Conservation (phyloP, 176 grass and related monocot genomes). For the Poa pratensis region DNA sequence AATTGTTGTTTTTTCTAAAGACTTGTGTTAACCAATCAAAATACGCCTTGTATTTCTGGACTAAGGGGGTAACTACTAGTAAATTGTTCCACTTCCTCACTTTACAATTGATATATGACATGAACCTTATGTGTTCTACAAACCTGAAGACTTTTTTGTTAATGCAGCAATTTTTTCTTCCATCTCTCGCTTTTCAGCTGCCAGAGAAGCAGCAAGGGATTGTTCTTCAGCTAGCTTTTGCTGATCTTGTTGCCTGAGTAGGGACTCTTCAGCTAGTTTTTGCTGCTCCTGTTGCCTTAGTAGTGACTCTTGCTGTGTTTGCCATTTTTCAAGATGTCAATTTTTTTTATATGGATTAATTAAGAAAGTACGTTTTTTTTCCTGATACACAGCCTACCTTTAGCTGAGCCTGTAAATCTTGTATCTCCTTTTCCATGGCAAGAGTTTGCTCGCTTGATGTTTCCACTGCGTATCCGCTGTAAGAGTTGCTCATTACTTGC, state of each 20-base stretch:
- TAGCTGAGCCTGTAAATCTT: slow-evolving; percentile 76
- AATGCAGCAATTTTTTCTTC: slow-evolving; percentile 75
- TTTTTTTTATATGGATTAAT: slow-evolving; percentile 15
- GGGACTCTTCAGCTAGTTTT: slow-evolving; percentile 73
- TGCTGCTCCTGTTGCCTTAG: slow-evolving; percentile 81
- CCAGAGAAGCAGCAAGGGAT: slow-evolving; percentile 53
- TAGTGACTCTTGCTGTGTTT: slow-evolving; percentile 66
- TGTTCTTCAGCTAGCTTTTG: slow-evolving; percentile 83
- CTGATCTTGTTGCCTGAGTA: slow-evolving; percentile 73
- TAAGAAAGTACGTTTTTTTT: background rate
- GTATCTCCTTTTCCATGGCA: slow-evolving; percentile 87
- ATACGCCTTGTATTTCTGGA: background rate
- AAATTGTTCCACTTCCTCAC: background rate
- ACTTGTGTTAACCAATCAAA: background rate
- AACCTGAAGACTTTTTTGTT: slow-evolving; percentile 86
- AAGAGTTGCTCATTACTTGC: slow-evolving; percentile 71
- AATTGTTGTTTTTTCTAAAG: background rate
- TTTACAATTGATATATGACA: background rate
- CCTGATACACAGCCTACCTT: slow-evolving; percentile 47
- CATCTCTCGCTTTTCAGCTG: slow-evolving; percentile 74
- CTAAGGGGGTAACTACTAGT: background rate
- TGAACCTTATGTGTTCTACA: slow-evolving; percentile 22
- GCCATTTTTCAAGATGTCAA: slow-evolving; percentile 30
- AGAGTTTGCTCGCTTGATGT: slow-evolving; percentile 59
- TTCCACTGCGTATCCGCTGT: slow-evolving; percentile 60